Percentiles rank a stretch among this genome's conserved stretches.
Evolutionary conservation across 768 basidiomycete species (phyloP).

Genomic region (Tylopilus plumbeoviolaceoides): DNA sequence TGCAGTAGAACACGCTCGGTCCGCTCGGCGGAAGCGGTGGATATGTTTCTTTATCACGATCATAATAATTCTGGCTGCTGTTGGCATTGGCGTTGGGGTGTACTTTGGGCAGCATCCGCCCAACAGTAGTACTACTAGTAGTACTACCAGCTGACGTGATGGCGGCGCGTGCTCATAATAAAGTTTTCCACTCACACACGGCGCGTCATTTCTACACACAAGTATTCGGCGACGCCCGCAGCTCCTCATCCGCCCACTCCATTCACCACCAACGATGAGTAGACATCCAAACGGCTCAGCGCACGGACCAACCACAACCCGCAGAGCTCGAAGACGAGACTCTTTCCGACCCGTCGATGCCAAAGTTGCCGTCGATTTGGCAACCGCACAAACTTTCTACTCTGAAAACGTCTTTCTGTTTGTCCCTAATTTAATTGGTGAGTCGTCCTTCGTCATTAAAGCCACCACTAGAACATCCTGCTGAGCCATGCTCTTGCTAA

Average conservation of each 20-base stretch:
- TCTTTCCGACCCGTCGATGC: slow-evolving; percentile 76
- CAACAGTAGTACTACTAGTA: neutral
- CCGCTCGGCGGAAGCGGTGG: slow-evolving; percentile 79
- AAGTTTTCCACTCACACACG: slow-evolving; percentile 7
- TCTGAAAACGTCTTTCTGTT: slow-evolving; percentile 98
- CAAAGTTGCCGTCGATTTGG: slow-evolving; percentile 81
- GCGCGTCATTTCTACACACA: slow-evolving; percentile 19
- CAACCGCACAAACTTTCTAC: slow-evolving; percentile 71
- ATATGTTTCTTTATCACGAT: slow-evolving; percentile 73
- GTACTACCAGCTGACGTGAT: slow-evolving; percentile 19
- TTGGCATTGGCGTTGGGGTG: slow-evolving; percentile 28
- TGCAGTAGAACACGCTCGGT: slow-evolving; percentile 65
- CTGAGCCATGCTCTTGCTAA: slow-evolving; percentile 1
- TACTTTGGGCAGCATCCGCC: slow-evolving; percentile 19
- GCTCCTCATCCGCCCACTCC: neutral
- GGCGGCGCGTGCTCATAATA: neutral
- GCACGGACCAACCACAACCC: slow-evolving; percentile 27
- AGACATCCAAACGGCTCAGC: slow-evolving; percentile 24
- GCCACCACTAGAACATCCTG: neutral
- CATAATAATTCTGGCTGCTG: slow-evolving; percentile 50
- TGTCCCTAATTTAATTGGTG: slow-evolving; percentile 94
- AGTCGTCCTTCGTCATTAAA: slow-evolving; percentile 20
- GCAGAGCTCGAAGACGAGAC: slow-evolving; percentile 39
- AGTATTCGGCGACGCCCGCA: neutral
- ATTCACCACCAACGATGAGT: slow-evolving; percentile 20